Percentiles rank a stretch among this genome's conserved stretches.
Evolutionary conservation across 139 green algal species (phyloP).

Genomic region (Chlamydomonas applanata): DNA sequence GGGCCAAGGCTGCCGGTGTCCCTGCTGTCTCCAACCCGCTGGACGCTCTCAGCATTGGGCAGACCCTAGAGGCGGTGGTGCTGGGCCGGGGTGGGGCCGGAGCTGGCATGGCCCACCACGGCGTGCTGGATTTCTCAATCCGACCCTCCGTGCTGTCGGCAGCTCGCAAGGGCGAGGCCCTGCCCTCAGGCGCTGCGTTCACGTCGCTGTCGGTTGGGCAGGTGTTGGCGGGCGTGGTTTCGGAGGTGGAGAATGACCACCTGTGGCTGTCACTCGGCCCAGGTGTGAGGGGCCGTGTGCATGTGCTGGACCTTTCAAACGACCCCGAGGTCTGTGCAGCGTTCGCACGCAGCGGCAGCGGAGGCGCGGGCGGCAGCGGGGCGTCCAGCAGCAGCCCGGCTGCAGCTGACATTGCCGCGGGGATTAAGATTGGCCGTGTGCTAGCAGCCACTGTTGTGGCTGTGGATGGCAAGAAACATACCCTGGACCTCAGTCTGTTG

Average conservation of each 20-base stretch:
- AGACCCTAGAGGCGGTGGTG: slow-evolving; percentile 50
- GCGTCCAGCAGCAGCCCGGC: neutral
- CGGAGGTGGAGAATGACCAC: slow-evolving; percentile 43
- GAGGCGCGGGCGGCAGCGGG: neutral
- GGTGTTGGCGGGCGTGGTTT: slow-evolving; percentile 31
- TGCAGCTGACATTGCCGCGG: slow-evolving; percentile 8
- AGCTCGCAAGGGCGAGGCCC: slow-evolving; percentile 17
- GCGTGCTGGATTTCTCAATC: slow-evolving; percentile 17
- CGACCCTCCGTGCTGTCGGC: slow-evolving; percentile 30
- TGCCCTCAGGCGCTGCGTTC: slow-evolving; percentile 14
- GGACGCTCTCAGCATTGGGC: slow-evolving; percentile 23
- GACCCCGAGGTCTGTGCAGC: slow-evolving; percentile 28
- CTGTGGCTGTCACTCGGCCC: slow-evolving; percentile 51
- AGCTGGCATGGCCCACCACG: slow-evolving; percentile 1
- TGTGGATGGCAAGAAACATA: slow-evolving; percentile 35
- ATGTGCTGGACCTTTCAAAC: slow-evolving; percentile 44
- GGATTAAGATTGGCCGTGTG: slow-evolving; percentile 39
- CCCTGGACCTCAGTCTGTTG: slow-evolving; percentile 53
- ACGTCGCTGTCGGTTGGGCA: slow-evolving; percentile 32
- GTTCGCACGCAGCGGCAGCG: neutral
- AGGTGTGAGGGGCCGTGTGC: slow-evolving; percentile 41
- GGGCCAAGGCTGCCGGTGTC: no score
- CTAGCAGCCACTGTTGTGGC: slow-evolving; percentile 31
- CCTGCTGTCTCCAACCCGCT: slow-evolving; percentile 25
- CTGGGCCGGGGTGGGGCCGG: slow-evolving; percentile 33